Evolutionary conservation across 257 asterid genomes (phyloP), one percentile per base, ranked within the genome.

Genomic region (Perilla frutescens): DNA sequence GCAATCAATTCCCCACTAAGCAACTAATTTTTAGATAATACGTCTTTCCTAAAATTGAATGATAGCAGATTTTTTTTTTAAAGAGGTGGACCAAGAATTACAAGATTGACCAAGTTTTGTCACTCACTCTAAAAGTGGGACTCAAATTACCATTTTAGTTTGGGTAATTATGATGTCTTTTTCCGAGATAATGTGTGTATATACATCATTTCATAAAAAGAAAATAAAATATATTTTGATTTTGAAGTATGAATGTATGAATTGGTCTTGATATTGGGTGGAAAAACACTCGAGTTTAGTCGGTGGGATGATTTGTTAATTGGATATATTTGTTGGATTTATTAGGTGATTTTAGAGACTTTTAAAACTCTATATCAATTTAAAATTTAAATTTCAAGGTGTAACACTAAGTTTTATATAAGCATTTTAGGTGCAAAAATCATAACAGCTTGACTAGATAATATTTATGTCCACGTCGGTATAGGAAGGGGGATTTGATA

Each of bases 1-100:
- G 64, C 62, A 50, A 63, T 79, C 63, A 68, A 56, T 61, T 20
- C 65, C 66, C 47, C 80, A 65, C 74, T 70, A 79, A 68, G 26
- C 51, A 74, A 63, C 36, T 63, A 55, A 62, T 29, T 14, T 26
- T 62, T 9, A 53, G 36, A 49, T 69, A 60, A 7, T 48, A 39
- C 45, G n/a, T 59, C 6, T 31, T 68, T 68, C 36, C 45, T 68
- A 60, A 43, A 34, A 50, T 14, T 44, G 32, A 62, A 53, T 72
- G 60, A 68, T 69, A 68, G 53, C 7, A 31, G 29, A 40, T 57
- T 45, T 56, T 63, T 56, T 39, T 48, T 39, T 5, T 15, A 47
- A 62, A 20, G 26, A 20, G 34, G 12, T 41, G 80, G 74, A 73
- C 29, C 72, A 44, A 20, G 13, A 61, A 1, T 60, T 14, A 47